phyloP scores from a whole-genome alignment of 192 early-diverging fungal species.

The Podochytrium sp. region DNA sequence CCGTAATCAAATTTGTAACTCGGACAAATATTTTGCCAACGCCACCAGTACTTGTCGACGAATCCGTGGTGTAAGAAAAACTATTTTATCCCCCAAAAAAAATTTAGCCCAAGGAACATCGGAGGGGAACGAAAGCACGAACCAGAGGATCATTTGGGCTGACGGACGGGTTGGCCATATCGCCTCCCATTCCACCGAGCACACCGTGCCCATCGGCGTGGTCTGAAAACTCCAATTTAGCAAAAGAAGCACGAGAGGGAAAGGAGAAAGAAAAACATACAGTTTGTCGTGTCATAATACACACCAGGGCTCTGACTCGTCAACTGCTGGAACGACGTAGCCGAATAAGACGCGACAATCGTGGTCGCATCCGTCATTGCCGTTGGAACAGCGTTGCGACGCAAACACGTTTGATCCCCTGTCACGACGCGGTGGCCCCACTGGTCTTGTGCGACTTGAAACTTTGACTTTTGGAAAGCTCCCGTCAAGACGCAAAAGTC shows the following conservation, averaged over 20 bases:
- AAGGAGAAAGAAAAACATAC: background rate
- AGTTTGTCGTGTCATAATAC: conserved; percentile 21
- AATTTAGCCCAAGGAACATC: too few species aligned
- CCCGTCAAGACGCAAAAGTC: conserved; percentile 6
- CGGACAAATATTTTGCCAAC: conserved; percentile 12
- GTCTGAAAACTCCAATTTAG: background rate
- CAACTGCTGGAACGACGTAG: background rate
- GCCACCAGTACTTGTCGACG: conserved; percentile 27
- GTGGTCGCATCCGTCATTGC: conserved; percentile 12
- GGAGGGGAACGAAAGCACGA: background rate
- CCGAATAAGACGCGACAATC: background rate
- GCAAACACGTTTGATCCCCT: conserved; percentile 8
- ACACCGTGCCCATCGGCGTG: conserved; percentile 17
- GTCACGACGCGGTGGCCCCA: background rate
- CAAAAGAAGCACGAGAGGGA: too few species aligned
- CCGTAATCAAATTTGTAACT: conserved; percentile 1
- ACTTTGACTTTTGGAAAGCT: background rate
- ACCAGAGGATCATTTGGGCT: conserved; percentile 29
- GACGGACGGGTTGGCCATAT: conserved; percentile 25
- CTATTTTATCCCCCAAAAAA: too few species aligned
- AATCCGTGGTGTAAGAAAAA: conserved; percentile 21
- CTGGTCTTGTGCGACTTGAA: background rate
- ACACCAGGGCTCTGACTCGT: background rate
- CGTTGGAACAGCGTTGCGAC: background rate
- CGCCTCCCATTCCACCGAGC: background rate